These are phyloP conservation scores for Cladorrhinum sp. DNA, from an alignment of 2,329 filamentous ascomycete genomes.

Conservation along the genomic window DNA sequence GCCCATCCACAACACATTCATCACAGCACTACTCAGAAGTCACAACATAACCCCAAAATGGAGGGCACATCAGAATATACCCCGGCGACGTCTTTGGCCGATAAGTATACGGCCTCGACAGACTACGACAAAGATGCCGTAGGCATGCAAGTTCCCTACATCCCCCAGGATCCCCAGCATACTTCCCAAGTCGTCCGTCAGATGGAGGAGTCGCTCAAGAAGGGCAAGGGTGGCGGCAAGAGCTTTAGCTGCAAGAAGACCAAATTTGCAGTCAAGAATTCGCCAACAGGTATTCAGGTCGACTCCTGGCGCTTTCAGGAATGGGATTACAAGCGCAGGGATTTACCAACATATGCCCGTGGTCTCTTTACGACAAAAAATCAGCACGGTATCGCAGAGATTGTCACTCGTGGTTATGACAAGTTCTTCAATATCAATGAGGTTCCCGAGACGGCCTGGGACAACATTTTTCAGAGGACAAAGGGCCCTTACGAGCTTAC, in stretches of 20 bases:
- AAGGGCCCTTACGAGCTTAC: conserved; percentile 90
- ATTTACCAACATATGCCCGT: conserved; percentile 87
- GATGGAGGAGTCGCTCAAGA: conserved; percentile 58
- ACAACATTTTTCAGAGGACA: conserved; percentile 71
- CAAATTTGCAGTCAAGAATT: conserved; percentile 66
- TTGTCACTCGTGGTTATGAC: conserved; percentile 88
- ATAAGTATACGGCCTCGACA: conserved; percentile 26
- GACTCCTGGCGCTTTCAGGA: conserved; percentile 93
- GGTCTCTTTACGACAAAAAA: conserved; percentile 86
- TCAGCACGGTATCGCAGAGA: conserved; percentile 65
- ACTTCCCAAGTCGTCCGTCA: conserved; percentile 62
- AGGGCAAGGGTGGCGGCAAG: conserved; percentile 33
- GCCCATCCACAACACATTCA: not conserved
- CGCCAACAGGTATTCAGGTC: conserved; percentile 63
- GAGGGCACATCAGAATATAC: conserved; percentile 12
- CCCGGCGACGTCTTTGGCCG: conserved; percentile 7
- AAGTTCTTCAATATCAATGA: conserved; percentile 98
- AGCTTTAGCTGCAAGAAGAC: conserved; percentile 77
- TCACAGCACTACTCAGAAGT: conserved; percentile 3
- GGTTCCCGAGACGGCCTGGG: conserved; percentile 78
- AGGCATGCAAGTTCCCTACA: conserved; percentile 55
- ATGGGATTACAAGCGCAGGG: conserved; percentile 87
- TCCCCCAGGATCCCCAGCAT: conserved; percentile 66
- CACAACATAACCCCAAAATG: conserved; percentile 21
- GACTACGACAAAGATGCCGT: conserved; percentile 30